Conservation (phyloP, 1,139 yeast species). For the Candida mesenterica region DNA sequence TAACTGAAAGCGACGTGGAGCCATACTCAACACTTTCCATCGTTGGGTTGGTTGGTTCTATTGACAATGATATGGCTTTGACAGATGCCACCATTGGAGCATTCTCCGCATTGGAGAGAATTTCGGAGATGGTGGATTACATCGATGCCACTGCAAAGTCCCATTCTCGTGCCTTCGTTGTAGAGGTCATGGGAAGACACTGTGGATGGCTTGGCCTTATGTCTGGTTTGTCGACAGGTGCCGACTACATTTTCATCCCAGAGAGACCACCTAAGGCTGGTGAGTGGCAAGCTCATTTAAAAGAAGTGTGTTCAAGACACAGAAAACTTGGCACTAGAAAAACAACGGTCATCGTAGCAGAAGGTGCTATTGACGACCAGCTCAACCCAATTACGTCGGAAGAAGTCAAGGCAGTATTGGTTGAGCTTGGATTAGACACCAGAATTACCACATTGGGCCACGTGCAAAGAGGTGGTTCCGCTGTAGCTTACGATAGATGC, state of each 20-base stretch:
- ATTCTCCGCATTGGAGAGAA: conserved; percentile 72
- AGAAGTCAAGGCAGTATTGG: conserved; percentile 67
- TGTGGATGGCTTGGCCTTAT: conserved; percentile 86
- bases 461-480: conserved; percentile 85
- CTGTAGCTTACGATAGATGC: conserved; percentile 75
- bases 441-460: conserved; percentile 79
- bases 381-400: conserved; percentile 64
- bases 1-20: conserved; percentile 51
- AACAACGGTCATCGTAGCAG: conserved; percentile 79
- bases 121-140: conserved; percentile 74
- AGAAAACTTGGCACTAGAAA: conserved; percentile 71
- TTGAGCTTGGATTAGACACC: conserved; percentile 72
- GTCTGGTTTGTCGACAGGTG: conserved; percentile 82
- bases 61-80: conserved; percentile 81
- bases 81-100: conserved; percentile 86
- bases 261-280: conserved; percentile 66
- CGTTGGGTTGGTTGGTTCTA: conserved; percentile 78
- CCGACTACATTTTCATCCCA: conserved; percentile 78
- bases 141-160: conserved; percentile 84
- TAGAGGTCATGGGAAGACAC: conserved; percentile 89
- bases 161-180: conserved; percentile 79
- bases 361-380: conserved; percentile 73
- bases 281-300: conserved; percentile 64
- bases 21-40: conserved; percentile 61
- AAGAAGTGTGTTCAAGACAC: conserved; percentile 63